Evolutionary conservation across 495 filamentous ascomycete genomes (phyloP).

Genomic region (Penicillium alfredii): DNA sequence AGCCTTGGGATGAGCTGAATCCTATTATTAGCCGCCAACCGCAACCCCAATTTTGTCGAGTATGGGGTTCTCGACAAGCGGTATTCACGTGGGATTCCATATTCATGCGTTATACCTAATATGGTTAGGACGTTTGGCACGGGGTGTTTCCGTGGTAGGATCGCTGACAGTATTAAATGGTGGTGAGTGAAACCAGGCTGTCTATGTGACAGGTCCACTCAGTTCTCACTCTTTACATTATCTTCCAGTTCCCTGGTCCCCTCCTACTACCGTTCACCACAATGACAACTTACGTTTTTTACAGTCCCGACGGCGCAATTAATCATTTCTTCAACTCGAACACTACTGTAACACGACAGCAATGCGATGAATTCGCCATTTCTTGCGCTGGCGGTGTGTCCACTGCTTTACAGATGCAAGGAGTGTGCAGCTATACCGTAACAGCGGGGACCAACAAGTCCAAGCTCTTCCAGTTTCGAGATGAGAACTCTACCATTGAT

Average conservation of each 20-base stretch:
- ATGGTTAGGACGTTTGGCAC: neutral
- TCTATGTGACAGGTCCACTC: neutral
- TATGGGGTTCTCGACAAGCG: neutral
- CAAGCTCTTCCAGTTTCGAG: slow-evolving; percentile 20
- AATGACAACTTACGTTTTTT: slow-evolving; percentile 11
- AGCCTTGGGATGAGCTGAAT: too few species aligned
- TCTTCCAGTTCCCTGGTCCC: slow-evolving; percentile 2
- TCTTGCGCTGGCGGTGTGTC: slow-evolving; percentile 5
- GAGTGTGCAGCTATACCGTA: slow-evolving; percentile 24
- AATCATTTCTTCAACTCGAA: slow-evolving; percentile 7
- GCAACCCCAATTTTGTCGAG: too few species aligned
- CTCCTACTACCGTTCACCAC: slow-evolving; percentile 2
- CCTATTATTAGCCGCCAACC: too few species aligned
- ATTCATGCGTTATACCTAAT: neutral
- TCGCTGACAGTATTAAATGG: slow-evolving; percentile 2
- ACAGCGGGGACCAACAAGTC: slow-evolving; percentile 11
- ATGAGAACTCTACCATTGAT: slow-evolving; percentile 9
- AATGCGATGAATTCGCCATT: slow-evolving; percentile 12
- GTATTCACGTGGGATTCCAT: neutral
- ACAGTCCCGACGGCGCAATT: slow-evolving; percentile 8
- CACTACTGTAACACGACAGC: slow-evolving; percentile 8
- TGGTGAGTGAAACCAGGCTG: neutral
- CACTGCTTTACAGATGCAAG: slow-evolving; percentile 14
- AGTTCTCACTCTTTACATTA: slow-evolving; percentile 6
- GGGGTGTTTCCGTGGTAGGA: neutral